Conservation (phyloP, 108 stramenopile genomes). For the Aureococcus anophagefferens region DNA sequence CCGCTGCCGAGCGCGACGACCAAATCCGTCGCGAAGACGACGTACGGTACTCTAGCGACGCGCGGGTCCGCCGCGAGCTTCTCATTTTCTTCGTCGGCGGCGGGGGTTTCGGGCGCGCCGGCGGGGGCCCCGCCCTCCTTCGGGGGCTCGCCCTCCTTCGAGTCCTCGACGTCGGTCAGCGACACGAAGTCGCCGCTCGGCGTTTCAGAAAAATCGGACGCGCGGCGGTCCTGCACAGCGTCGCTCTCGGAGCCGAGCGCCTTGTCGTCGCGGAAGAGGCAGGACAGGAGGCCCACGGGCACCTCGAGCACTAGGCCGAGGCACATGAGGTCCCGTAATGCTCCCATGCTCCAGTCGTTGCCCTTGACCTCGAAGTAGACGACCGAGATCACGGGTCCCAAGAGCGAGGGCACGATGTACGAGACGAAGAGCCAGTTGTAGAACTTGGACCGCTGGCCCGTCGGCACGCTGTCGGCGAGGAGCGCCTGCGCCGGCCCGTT, state of each 20-base stretch:
- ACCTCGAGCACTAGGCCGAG: constrained; percentile 50
- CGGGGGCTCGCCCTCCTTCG: neutral
- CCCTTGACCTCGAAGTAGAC: constrained; percentile 41
- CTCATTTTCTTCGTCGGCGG: constrained; percentile 1
- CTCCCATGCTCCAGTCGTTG: constrained; percentile 46
- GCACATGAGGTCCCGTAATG: constrained; percentile 41
- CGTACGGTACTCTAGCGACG: constrained; percentile 5
- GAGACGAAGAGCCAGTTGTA: constrained; percentile 36
- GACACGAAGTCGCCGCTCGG: no score
- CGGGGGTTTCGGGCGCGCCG: neutral
- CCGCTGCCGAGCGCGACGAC: constrained; percentile 23
- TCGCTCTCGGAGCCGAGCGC: constrained; percentile 35
- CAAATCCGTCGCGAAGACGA: constrained; percentile 10
- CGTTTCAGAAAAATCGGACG: no score
- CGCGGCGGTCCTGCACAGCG: neutral
- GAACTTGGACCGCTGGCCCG: constrained; percentile 35
- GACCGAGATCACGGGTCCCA: constrained; percentile 55
- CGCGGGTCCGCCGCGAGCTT: neutral
- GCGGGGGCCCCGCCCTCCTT: neutral
- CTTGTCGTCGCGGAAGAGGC: constrained; percentile 55
- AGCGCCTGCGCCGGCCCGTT: constrained; percentile 21
- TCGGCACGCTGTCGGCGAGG: constrained; percentile 20
- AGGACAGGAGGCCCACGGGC: constrained; percentile 36
- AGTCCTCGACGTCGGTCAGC: neutral
- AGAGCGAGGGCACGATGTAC: constrained; percentile 29